Evolutionary conservation across 2,329 filamentous ascomycete genomes (phyloP).

Genomic region (Pseudogymnoascus sp.): DNA sequence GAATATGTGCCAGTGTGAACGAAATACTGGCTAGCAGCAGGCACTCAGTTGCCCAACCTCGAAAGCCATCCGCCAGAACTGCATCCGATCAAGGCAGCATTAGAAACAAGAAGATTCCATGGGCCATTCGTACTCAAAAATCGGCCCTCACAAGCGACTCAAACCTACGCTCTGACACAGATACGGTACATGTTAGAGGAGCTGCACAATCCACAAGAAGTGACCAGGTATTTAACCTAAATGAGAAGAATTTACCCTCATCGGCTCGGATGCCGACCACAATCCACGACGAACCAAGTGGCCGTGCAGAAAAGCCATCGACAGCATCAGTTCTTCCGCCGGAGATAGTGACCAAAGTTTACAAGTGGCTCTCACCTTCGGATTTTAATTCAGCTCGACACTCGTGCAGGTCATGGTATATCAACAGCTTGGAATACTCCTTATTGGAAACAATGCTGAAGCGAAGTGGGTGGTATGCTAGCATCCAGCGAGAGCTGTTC

Average conservation of each 20-base stretch:
- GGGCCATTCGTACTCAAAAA: not conserved
- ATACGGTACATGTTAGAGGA: too few relatives aligned
- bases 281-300: not conserved
- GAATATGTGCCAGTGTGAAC: conserved; percentile 19
- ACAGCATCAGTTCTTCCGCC: conserved; percentile 19
- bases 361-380: conserved; percentile 27
- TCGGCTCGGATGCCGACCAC: not conserved
- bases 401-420: conserved; percentile 53
- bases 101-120: not conserved
- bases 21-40: not conserved
- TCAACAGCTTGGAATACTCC: conserved; percentile 43
- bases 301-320: not conserved
- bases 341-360: conserved; percentile 35
- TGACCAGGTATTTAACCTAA: not conserved
- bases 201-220: not conserved
- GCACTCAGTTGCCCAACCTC: not conserved
- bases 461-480: conserved; percentile 47
- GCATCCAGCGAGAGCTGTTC: conserved; percentile 28
- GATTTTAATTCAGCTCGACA: conserved; percentile 54
- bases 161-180: not conserved
- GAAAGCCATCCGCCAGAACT: not conserved
- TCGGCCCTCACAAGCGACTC: not conserved
- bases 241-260: not conserved
- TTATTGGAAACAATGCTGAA: conserved; percentile 47
- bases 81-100: not conserved